These are phyloP conservation scores for Pholiota microspora DNA, from an alignment of 768 basidiomycete genomes.

Conservation along the genomic window DNA sequence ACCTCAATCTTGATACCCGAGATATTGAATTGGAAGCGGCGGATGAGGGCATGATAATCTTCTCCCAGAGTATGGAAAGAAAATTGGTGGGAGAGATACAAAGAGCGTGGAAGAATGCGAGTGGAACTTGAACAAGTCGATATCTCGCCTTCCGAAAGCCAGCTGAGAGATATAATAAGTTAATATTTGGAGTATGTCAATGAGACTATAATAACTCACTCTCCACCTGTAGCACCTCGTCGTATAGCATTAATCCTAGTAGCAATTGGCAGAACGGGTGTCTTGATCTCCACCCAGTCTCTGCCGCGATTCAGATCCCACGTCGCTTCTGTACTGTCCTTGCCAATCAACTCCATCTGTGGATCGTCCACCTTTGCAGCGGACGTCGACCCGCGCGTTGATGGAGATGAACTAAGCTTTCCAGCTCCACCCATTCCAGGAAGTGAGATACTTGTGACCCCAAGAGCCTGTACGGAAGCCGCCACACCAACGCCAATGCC, in stretches of 20 bases:
- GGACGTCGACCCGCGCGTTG: constrained; percentile 21
- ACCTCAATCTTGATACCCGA: constrained; percentile 63
- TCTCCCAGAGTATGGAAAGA: constrained; percentile 73
- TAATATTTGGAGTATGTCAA: constrained; percentile 9
- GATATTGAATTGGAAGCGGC: constrained; percentile 59
- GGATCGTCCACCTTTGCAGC: background rate
- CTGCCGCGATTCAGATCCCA: constrained; percentile 58
- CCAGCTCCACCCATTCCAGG: constrained; percentile 50
- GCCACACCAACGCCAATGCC: constrained; percentile 20
- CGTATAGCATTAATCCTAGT: background rate
- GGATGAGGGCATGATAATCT: constrained; percentile 79
- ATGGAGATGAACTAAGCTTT: constrained; percentile 33
- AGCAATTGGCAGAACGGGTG: constrained; percentile 13
- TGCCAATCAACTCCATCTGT: constrained; percentile 34
- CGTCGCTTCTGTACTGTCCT: constrained; percentile 49
- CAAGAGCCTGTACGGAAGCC: constrained; percentile 29
- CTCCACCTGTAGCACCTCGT: background rate
- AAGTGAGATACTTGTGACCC: constrained; percentile 60
- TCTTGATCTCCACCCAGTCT: constrained; percentile 55
- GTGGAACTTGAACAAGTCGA: constrained; percentile 65
- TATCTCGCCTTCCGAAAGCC: constrained; percentile 79
- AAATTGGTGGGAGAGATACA: constrained; percentile 87
- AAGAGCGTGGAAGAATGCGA: constrained; percentile 62
- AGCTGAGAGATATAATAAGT: constrained; percentile 34
- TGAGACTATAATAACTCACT: constrained; percentile 20